Evolutionary conservation across 176 grass and related monocot species (phyloP), one percentile per base, ranked within the genome.

Genomic region (Lolium perenne): DNA sequence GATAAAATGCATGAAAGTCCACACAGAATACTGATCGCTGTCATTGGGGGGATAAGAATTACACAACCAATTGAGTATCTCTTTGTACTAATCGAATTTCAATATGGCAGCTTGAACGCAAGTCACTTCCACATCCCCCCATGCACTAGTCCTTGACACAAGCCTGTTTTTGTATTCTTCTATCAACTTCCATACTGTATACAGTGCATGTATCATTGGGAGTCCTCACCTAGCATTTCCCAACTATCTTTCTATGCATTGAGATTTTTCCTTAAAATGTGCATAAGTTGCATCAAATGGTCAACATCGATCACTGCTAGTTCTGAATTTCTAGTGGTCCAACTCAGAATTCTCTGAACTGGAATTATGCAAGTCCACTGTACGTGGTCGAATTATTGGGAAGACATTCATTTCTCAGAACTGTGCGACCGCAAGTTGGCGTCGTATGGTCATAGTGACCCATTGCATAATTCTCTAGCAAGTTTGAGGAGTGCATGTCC

Each of bases 41-140:
- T 63, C 65, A 47, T n/a, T 47, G 46, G 48, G 12, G 56, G 17
- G 49, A 17, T 83, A 74, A 73, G 8, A 75, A 57, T 60, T 22
- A 49, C 48, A 20, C 40, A 76, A 58, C 58, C 48, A 60, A 45
- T 70, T 75, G 59, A 43, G 81, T 40, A 58, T 29, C 63, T 18
- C 7, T 26, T 18, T 53, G 0, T 25, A 74, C 20, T 74, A 25
- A 51, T 71, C 49, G 14, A 56, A 3, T 75, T 53, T 80, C 89
- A 87, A 91, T 75, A n/a, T 1, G 5, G 76, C 87, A 84, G 80
- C 80, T 80, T 87, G 29, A 83, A 45, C 16, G 84, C 61, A 79
- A 64, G 18, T 79, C 64, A 80, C 49, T 85, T 65, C 38, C 73
- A 75, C 32, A 35, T 35, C 32, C 32, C 32, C 32, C 32, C 32